Percentiles rank a stretch among this genome's conserved stretches.
Evolutionary conservation across 2,329 filamentous ascomycete genomes (phyloP).

Genomic region (Didymella keratinophila): DNA sequence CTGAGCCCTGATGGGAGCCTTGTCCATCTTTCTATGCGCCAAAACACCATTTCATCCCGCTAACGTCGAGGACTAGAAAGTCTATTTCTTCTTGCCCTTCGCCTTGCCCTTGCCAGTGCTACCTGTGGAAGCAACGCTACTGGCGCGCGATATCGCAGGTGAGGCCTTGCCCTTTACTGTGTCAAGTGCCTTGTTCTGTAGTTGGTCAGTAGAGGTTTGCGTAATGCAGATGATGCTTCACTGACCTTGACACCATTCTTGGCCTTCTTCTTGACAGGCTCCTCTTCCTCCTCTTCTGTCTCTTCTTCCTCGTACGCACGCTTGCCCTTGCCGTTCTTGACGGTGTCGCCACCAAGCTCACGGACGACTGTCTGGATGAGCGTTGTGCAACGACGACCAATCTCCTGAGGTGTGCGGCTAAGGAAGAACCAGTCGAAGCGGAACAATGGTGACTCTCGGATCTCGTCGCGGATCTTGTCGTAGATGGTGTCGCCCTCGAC

Average conservation of each 20-base stretch:
- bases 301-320: constrained; percentile 83
- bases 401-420: constrained; percentile 89
- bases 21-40: constrained; percentile 16
- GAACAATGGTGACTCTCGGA: constrained; percentile 92
- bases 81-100: constrained; percentile 60
- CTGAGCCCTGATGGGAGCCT: neutral
- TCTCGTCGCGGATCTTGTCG: constrained; percentile 96
- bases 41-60: constrained; percentile 26
- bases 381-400: constrained; percentile 91
- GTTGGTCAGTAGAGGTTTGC: constrained; percentile 22
- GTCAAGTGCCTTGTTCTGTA: constrained; percentile 91
- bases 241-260: constrained; percentile 88
- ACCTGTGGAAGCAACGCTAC: constrained; percentile 81
- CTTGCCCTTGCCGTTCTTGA: constrained; percentile 71
- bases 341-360: constrained; percentile 78
- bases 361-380: constrained; percentile 92
- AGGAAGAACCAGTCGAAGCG: constrained; percentile 99
- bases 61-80: neutral
- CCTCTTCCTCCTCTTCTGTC: constrained; percentile 75
- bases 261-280: constrained; percentile 93
- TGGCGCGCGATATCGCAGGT: constrained; percentile 81
- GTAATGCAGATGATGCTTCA: constrained; percentile 5
- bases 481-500: constrained; percentile 90
- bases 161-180: constrained; percentile 81
- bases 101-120: constrained; percentile 62